phyloP scores from a whole-genome alignment of 129 eudicot species.

The Arctium minus region DNA sequence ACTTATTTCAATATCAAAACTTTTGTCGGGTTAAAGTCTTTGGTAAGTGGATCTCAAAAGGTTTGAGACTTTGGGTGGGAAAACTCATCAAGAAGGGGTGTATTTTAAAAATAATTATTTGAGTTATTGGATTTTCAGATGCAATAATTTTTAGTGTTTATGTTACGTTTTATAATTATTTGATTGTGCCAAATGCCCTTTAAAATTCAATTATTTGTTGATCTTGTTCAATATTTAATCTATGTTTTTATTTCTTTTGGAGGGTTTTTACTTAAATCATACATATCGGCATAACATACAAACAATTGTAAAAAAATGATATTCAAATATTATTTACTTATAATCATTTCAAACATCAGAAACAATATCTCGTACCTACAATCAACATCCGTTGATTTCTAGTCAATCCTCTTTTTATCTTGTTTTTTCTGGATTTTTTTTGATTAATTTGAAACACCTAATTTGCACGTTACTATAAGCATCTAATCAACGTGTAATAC shows the following conservation, averaged over 20 bases:
- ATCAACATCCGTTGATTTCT: background rate
- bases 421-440: background rate
- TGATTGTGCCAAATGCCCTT: background rate
- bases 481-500: background rate
- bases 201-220: background rate
- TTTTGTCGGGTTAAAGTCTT: background rate
- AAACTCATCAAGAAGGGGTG: background rate
- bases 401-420: background rate
- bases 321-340: background rate
- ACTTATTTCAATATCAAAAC: background rate
- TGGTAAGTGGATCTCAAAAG: background rate
- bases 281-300: background rate
- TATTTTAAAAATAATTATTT: background rate
- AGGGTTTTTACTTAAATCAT: background rate
- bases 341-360: background rate
- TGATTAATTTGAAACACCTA: background rate
- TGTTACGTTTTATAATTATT: background rate
- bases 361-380: background rate
- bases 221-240: background rate
- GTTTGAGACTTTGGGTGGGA: background rate
- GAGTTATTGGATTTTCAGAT: background rate
- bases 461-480: background rate
- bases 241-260: background rate
- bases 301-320: background rate
- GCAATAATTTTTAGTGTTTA: background rate